Conservation (phyloP, 2,329 filamentous ascomycete genomes). For the Fusarium sterilihyphosum region DNA sequence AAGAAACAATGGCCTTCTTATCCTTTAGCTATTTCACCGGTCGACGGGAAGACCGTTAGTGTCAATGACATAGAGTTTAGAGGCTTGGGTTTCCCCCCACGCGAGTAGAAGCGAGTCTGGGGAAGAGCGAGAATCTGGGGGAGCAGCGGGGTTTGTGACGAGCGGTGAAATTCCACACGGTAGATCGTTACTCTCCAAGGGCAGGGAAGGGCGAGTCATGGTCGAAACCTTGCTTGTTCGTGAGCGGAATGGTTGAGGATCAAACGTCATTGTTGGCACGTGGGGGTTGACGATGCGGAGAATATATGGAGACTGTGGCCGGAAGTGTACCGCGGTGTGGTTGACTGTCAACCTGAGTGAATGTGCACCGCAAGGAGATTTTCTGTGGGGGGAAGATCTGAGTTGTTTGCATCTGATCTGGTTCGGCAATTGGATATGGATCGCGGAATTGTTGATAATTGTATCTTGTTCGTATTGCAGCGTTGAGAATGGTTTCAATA, state of each 20-base stretch:
- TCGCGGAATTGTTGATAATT: not conserved
- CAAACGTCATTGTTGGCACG: not conserved
- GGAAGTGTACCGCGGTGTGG: not conserved
- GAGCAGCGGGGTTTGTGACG: not conserved
- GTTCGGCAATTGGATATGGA: not conserved
- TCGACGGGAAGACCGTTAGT: not conserved
- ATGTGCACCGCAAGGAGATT: not conserved
- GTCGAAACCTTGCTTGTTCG: not conserved
- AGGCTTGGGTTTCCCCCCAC: not conserved
- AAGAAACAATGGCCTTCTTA: not conserved
- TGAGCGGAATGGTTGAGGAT: not conserved
- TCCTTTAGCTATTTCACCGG: not conserved
- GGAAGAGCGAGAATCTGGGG: conserved; percentile 7
- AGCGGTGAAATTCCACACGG: not conserved
- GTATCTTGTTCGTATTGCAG: too few species aligned
- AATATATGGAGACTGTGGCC: not conserved
- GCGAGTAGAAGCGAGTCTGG: not conserved
- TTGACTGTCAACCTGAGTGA: conserved; percentile 12
- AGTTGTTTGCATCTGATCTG: not conserved
- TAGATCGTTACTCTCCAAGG: not conserved
- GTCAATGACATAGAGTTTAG: not conserved
- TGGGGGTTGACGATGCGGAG: conserved; percentile 3
- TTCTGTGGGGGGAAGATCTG: not conserved
- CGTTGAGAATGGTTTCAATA: fast-evolving
- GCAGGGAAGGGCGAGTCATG: not conserved